Conservation (phyloP, 306 rosid species). For the Heteromeles arbutifolia region DNA sequence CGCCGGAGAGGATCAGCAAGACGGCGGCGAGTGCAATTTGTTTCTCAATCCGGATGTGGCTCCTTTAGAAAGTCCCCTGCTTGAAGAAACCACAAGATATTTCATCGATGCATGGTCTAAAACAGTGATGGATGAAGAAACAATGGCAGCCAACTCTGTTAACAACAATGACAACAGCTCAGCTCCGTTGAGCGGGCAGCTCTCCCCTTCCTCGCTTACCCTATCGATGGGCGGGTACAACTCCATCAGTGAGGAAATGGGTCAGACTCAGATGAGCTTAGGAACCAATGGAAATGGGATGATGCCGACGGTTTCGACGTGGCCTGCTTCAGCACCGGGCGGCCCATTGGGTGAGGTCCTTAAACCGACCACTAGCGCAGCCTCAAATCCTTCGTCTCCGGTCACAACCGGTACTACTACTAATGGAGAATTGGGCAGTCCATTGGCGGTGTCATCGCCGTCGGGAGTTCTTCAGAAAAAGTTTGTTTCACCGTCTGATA, state of each 20-base stretch:
- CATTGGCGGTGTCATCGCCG: slow-evolving; percentile 46
- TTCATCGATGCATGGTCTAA: slow-evolving; percentile 79
- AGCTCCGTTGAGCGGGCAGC: slow-evolving; percentile 30
- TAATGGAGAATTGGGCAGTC: slow-evolving; percentile 38
- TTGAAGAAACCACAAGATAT: slow-evolving; percentile 36
- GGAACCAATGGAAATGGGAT: slow-evolving; percentile 25
- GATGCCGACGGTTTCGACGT: slow-evolving; percentile 28
- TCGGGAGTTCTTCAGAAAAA: slow-evolving; percentile 68
- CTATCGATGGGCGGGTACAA: slow-evolving; percentile 52
- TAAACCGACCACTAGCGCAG: slow-evolving; percentile 36
- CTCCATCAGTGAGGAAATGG: slow-evolving; percentile 30
- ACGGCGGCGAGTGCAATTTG: slow-evolving; percentile 18
- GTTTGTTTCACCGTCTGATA: slow-evolving; percentile 52
- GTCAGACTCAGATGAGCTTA: slow-evolving; percentile 34
- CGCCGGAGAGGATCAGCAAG: slow-evolving; percentile 29
- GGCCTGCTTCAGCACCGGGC: slow-evolving; percentile 55
- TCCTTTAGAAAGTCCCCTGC: slow-evolving; percentile 21
- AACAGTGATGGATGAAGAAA: slow-evolving; percentile 18
- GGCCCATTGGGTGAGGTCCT: slow-evolving; percentile 80
- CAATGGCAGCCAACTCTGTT: not conserved
- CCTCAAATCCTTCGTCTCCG: slow-evolving; percentile 43
- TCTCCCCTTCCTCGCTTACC: slow-evolving; percentile 55
- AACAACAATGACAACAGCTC: slow-evolving; percentile 14
- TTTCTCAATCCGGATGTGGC: slow-evolving; percentile 36
- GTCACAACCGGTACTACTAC: not conserved